Base-by-base conservation (phyloP, 2,329 filamentous ascomycete genomes). In the Laburnicola sp. region DNA sequence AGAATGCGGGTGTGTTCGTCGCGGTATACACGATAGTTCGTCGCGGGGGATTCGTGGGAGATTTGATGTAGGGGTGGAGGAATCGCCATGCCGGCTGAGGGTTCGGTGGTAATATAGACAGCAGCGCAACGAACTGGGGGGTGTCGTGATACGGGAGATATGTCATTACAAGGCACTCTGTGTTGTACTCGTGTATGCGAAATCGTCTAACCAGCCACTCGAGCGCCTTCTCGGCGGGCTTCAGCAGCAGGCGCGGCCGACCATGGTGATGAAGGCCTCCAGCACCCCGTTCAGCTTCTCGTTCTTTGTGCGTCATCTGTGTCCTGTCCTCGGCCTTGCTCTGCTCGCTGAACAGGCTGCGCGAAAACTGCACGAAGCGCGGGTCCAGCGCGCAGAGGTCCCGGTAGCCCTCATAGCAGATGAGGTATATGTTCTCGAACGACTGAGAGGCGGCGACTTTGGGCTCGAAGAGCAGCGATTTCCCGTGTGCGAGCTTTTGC, bases 181-280 rank as follows among this genome's bases (percentile, higher is more conserved):
- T 93, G 72, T 96, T 97, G 74, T 91, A 87, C 72, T 97, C 90
- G 70, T 99, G 94, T 45, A 96, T 85, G 62, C 87, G 85, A 68
- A 97, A 99, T 65, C 93, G 82, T 66, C 94, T 82, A 48, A 99
- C 83, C 40, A 99, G 81, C 94, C 94, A 99, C 77, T 99, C 95
- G 32, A 97, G 80, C 11, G 92, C 86, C 75, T 95, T 96, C 47
- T 96, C 84, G 0, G 90, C 91, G 35, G 94, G 93, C 76, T 87
- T 91, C 28, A 99, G 79, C 57, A 93, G 80, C 59, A 99, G 71
- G 35, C 88, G 83, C 25, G 86, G 22, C 89, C 88, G 8, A 88
- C 85, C 10, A 97, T 80, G 28, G 86, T 87, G 59, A 99, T 78
- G 69, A 97, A 99, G 10, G 84, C 82, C 63, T 95, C 88, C 49